phyloP scores from a whole-genome alignment of 2,329 filamentous ascomycete species.

The Elsinoe necatrix region DNA sequence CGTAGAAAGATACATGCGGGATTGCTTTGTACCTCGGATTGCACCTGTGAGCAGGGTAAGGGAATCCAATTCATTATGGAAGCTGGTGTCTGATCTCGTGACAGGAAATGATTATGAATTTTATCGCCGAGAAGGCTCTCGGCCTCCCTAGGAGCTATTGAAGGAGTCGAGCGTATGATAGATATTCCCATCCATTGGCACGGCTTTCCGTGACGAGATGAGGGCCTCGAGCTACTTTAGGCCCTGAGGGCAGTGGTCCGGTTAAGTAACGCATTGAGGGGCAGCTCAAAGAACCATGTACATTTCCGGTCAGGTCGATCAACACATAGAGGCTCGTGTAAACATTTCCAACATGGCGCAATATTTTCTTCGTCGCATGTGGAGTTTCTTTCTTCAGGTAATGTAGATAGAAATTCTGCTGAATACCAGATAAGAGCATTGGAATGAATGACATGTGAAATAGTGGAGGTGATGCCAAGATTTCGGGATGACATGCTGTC shows the following conservation, averaged over 20 bases:
- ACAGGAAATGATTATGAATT: conserved; percentile 69
- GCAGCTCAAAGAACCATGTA: too few species aligned
- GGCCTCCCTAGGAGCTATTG: conserved; percentile 59
- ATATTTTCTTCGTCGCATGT: too few species aligned
- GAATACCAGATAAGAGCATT: too few species aligned
- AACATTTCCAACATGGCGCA: too few species aligned
- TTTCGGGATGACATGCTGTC: conserved; percentile 9
- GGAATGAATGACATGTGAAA: background rate
- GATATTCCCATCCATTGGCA: too few species aligned
- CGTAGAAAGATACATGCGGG: conserved; percentile 52
- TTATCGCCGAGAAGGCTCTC: conserved; percentile 60
- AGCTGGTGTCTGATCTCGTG: conserved; percentile 9
- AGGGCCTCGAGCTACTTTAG: too few species aligned
- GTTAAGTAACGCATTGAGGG: too few species aligned
- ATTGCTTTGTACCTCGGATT: conserved; percentile 51
- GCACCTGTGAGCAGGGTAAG: conserved; percentile 49
- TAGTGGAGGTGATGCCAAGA: background rate
- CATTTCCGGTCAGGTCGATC: too few species aligned
- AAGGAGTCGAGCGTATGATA: background rate
- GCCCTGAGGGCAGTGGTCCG: too few species aligned
- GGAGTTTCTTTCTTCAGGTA: too few species aligned
- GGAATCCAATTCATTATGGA: conserved; percentile 15
- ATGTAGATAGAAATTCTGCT: too few species aligned
- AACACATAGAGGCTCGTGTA: too few species aligned
- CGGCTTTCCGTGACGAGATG: background rate